phyloP scores from a whole-genome alignment of 805 yeast species.

The Jamesozyma spencerorum region DNA sequence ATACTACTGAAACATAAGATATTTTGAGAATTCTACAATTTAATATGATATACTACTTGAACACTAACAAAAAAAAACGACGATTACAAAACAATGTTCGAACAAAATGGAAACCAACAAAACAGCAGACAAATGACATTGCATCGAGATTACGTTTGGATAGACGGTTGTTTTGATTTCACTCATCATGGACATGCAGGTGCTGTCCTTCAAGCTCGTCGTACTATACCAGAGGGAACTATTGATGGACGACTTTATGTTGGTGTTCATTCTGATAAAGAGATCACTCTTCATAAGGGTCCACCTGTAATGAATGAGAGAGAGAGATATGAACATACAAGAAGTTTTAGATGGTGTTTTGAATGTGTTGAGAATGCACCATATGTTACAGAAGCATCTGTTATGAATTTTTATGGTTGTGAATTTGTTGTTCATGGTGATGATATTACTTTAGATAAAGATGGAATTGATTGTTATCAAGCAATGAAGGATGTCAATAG shows the following conservation, averaged over 20 bases:
- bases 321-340: constrained; percentile 78
- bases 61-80: no score
- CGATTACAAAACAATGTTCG: no score
- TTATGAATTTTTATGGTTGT: constrained; percentile 69
- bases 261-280: constrained; percentile 91
- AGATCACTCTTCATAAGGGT: constrained; percentile 74
- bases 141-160: constrained; percentile 58
- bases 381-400: constrained; percentile 73
- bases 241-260: constrained; percentile 33
- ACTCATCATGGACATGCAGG: constrained; percentile 98
- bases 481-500: constrained; percentile 75
- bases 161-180: constrained; percentile 97
- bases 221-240: constrained; percentile 40
- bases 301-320: constrained; percentile 84
- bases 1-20: no score
- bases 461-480: constrained; percentile 89
- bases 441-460: constrained; percentile 92
- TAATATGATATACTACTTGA: no score
- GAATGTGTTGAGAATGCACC: constrained; percentile 71
- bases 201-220: constrained; percentile 88
- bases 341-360: constrained; percentile 85
- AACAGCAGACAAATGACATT: constrained; percentile 1
- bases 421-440: constrained; percentile 96
- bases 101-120: no score
- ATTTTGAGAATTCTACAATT: no score